Conservation (phyloP, 495 filamentous ascomycete genomes). For the Usnea hakonensis region DNA sequence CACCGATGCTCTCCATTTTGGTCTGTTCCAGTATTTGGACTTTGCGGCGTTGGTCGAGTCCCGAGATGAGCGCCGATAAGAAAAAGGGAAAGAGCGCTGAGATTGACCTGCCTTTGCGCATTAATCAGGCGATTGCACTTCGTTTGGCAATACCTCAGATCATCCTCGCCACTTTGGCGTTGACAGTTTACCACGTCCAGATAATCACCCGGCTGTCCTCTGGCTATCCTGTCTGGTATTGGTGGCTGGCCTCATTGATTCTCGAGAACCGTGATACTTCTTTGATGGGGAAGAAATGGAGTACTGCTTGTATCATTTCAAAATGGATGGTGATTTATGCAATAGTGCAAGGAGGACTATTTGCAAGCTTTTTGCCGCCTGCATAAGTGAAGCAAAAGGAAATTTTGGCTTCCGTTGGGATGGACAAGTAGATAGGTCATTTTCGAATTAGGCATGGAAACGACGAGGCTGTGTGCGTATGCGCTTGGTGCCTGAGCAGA, state of each 20-base stretch:
- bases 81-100: neutral
- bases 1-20: slow-evolving; percentile 69
- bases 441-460: neutral
- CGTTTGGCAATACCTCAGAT: slow-evolving; percentile 61
- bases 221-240: slow-evolving; percentile 84
- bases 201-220: slow-evolving; percentile 86
- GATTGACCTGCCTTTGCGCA: neutral
- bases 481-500: slow-evolving; percentile 17
- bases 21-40: slow-evolving; percentile 50
- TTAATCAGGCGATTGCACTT: slow-evolving; percentile 39
- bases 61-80: neutral
- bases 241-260: slow-evolving; percentile 56
- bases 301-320: slow-evolving; percentile 36
- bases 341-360: slow-evolving; percentile 70
- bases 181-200: slow-evolving; percentile 82
- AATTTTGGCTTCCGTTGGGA: neutral
- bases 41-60: neutral
- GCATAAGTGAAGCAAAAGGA: slow-evolving; percentile 35
- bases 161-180: slow-evolving; percentile 58
- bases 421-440: neutral
- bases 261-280: slow-evolving; percentile 21
- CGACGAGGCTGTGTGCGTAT: slow-evolving; percentile 16
- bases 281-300: slow-evolving; percentile 24
- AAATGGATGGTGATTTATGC: slow-evolving; percentile 74
- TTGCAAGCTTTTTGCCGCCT: slow-evolving; percentile 91